These are phyloP conservation scores for Eutrema salsugineum DNA, from an alignment of 441 rosid genomes.

Conservation along the genomic window DNA sequence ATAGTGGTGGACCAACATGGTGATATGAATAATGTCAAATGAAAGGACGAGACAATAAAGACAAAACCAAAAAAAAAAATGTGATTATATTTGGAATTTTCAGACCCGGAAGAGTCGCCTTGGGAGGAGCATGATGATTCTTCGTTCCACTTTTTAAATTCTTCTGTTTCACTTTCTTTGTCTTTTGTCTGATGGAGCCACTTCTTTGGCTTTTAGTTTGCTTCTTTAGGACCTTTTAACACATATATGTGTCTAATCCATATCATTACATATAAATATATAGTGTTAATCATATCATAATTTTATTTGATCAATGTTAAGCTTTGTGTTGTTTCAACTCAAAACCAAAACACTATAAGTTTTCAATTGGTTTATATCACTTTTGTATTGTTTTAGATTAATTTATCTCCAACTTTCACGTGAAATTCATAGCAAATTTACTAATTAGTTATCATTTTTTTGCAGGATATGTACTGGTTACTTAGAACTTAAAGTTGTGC, in stretches of 20 bases:
- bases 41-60: constrained; percentile 5
- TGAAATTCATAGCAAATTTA: not conserved
- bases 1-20: constrained; percentile 38
- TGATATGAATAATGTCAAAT: constrained; percentile 23
- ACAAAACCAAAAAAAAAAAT: constrained; percentile 25
- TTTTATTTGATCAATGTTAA: not conserved
- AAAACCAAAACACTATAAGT: not conserved
- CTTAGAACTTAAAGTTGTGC: not conserved
- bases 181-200: constrained; percentile 25
- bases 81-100: constrained; percentile 25
- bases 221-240: constrained; percentile 13
- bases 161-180: constrained; percentile 19
- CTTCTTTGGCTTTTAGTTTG: constrained; percentile 13
- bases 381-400: not conserved
- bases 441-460: too few relatives aligned
- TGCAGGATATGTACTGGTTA: not conserved
- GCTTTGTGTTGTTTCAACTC: not conserved
- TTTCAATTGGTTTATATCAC: not conserved
- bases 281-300: not conserved
- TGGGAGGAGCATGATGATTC: constrained; percentile 31
- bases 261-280: not conserved
- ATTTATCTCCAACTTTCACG: not conserved
- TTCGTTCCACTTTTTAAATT: constrained; percentile 22
- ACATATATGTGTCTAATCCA: not conserved
- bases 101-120: constrained; percentile 40